Percentiles rank a stretch among this genome's conserved stretches.
phyloP scores from a whole-genome alignment of 2,329 filamentous ascomycete species.

The Tetracladium maxilliforme region DNA sequence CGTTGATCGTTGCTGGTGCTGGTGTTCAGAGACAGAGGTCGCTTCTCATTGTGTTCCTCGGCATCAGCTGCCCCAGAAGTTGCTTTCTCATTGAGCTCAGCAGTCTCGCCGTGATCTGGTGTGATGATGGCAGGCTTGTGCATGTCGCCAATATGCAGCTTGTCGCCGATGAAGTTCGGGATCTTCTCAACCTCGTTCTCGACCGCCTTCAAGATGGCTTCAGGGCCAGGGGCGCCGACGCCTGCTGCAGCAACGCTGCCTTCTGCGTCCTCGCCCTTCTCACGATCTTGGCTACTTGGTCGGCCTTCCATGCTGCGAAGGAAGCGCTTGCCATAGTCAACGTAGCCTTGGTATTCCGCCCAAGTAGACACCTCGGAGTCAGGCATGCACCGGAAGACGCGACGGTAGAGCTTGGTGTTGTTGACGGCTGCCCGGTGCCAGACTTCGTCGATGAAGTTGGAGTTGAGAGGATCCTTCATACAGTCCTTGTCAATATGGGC shows the following conservation, averaged over 20 bases:
- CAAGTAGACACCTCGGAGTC: conserved; percentile 89
- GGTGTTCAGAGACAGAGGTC: no score
- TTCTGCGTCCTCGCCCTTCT: no score
- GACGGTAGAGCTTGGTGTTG: conserved; percentile 87
- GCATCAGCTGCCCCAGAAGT: conserved; percentile 12
- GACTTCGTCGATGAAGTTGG: conserved; percentile 71
- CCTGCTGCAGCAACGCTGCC: no score
- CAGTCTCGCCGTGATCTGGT: conserved; percentile 14
- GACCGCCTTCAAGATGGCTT: no score
- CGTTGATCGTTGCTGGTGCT: no score
- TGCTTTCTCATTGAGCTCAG: conserved; percentile 24
- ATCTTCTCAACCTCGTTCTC: conserved; percentile 20
- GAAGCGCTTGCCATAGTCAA: conserved; percentile 65
- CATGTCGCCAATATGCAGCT: conserved; percentile 13
- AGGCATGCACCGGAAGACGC: conserved; percentile 93
- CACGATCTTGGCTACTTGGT: conserved; percentile 18
- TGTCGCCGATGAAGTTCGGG: no score
- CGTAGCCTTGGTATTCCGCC: conserved; percentile 82
- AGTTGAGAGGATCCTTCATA: conserved; percentile 79
- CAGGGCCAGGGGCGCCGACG: conserved; percentile 14
- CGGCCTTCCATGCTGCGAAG: conserved; percentile 27
- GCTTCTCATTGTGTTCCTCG: conserved; percentile 3
- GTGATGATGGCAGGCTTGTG: conserved; percentile 17
- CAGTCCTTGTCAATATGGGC: conserved; percentile 76
- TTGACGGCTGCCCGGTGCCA: conserved; percentile 84